A percentile compares a stretch with the other conserved stretches of the same genome.
These are phyloP conservation scores for Phytophthora europaea DNA, from an alignment of 352 stramenopile species.

Conservation along the genomic window DNA sequence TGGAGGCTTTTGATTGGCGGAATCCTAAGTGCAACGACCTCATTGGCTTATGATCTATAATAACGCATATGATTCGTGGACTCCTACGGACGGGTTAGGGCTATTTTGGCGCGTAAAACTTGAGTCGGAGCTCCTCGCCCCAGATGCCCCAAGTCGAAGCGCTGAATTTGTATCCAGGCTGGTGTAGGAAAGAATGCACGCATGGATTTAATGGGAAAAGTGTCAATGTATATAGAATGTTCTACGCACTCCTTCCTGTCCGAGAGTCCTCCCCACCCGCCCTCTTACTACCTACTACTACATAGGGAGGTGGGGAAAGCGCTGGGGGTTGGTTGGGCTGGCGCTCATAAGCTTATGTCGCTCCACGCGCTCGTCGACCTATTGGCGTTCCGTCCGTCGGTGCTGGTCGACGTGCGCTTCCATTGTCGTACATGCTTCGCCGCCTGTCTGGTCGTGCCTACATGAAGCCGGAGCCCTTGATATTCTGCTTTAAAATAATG, in stretches of 20 bases:
- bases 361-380: slow-evolving; percentile 23
- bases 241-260: slow-evolving; percentile 41
- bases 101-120: slow-evolving; percentile 40
- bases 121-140: slow-evolving; percentile 4
- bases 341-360: slow-evolving; percentile 35
- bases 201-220: slow-evolving; percentile 18
- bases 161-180: neutral
- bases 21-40: neutral
- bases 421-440: slow-evolving; percentile 33
- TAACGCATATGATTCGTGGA: slow-evolving; percentile 15
- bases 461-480: slow-evolving; percentile 93
- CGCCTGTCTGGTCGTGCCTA: slow-evolving; percentile 37
- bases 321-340: slow-evolving; percentile 18
- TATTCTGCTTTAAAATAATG: slow-evolving; percentile 95
- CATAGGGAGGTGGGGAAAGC: slow-evolving; percentile 14
- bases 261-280: slow-evolving; percentile 20
- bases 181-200: neutral
- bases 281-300: slow-evolving; percentile 23
- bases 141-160: neutral
- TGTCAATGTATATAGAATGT: slow-evolving; percentile 45
- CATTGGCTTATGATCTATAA: slow-evolving; percentile 19
- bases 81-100: slow-evolving; percentile 12
- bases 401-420: slow-evolving; percentile 31
- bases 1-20: slow-evolving; percentile 25
- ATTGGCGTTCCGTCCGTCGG: slow-evolving; percentile 19